Evolutionary conservation across 2,329 filamentous ascomycete genomes (phyloP), one percentile per base, ranked within the genome.

Genomic region (Cercospora brassicicola): DNA sequence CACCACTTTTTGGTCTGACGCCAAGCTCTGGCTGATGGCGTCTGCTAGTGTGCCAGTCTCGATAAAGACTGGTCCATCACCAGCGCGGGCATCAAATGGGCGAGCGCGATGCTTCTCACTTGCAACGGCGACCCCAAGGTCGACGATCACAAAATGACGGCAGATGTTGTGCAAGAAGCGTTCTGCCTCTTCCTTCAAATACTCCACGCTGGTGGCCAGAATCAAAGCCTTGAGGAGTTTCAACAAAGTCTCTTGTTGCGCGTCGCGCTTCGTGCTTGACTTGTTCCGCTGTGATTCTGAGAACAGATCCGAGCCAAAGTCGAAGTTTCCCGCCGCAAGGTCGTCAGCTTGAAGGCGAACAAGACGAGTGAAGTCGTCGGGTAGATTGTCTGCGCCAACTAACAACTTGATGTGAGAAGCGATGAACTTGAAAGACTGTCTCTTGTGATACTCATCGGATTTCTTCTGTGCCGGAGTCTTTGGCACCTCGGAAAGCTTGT

Each of bases 311-410:
- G 90, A 85, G 66, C 91, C 90, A 62, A 87, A 86, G 60, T 93
- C 89, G 64, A 88, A 86, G 73, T 92, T 94, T 70, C 87, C 87
- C 9, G 88, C 86, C 26, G 91, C 82, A 3, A 98, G 82, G 74
- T 99, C 95, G 74, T 96, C 91, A 0, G 93, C 94, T 78, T 98
- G 92, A 4, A 98, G 85, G 39, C 95, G 90, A 57, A 99, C 87
- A 8, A 96, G 84, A 55, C 92, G 88, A 3, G 92, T 89, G 71
- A 98, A 87, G 71, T 99, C 94, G 7, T 99, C 95, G 0, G 94
- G 94, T 11, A 98, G 83, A 74, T 87, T 90, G 76, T 99, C 95
- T 69, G 89, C 88, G 3, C 95, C 95, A 66, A 99, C 91, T 64
- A 94, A 88, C 33, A 99, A 84, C 82, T 98, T 99, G 62, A 97